A percentile compares a stretch with the other conserved stretches of the same genome.
Conservation (phyloP, 2,329 filamentous ascomycete species). For the Fusarium sp. region DNA sequence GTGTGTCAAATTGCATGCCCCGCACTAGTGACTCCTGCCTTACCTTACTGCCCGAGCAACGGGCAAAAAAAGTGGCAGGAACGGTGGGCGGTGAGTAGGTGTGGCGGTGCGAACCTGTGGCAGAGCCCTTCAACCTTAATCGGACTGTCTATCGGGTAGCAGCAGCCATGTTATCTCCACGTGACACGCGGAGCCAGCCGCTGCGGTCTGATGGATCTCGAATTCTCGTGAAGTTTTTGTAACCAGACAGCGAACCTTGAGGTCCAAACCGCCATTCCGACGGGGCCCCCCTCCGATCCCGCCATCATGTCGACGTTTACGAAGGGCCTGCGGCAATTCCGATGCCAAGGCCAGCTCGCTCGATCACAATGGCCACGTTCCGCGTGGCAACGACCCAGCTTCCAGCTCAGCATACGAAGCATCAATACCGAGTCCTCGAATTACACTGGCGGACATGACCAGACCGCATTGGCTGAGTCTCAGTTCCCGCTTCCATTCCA, state of each 20-base stretch:
- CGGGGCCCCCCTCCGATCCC: conserved; percentile 43
- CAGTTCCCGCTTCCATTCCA: conserved; percentile 51
- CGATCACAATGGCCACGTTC: conserved; percentile 51
- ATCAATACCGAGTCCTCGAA: conserved; percentile 46
- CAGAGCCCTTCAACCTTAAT: conserved; percentile 2
- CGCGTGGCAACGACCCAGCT: conserved; percentile 41
- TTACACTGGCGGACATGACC: conserved; percentile 26
- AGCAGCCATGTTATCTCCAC: conserved; percentile 39
- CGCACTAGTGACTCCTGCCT: conserved; percentile 50
- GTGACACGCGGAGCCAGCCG: conserved; percentile 44
- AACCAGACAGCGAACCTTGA: conserved; percentile 39
- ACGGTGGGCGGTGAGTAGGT: conserved; percentile 14
- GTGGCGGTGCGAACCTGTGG: conserved; percentile 37
- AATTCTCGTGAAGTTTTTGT: conserved; percentile 49
- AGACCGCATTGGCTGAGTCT: conserved; percentile 39
- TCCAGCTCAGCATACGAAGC: conserved; percentile 49
- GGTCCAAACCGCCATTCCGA: conserved; percentile 45
- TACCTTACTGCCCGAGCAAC: conserved; percentile 50
- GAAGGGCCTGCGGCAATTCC: conserved; percentile 55
- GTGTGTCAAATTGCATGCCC: conserved; percentile 53
- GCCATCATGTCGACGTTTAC: conserved; percentile 55
- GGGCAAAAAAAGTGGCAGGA: conserved; percentile 34
- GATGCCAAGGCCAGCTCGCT: conserved; percentile 52
- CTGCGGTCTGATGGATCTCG: conserved; percentile 21
- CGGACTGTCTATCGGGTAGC: not conserved